Evolutionary conservation across 1,284 basidiomycete genomes (phyloP), one percentile per base, ranked within the genome.

Genomic region (Microbotryum silenes-acaulis): DNA sequence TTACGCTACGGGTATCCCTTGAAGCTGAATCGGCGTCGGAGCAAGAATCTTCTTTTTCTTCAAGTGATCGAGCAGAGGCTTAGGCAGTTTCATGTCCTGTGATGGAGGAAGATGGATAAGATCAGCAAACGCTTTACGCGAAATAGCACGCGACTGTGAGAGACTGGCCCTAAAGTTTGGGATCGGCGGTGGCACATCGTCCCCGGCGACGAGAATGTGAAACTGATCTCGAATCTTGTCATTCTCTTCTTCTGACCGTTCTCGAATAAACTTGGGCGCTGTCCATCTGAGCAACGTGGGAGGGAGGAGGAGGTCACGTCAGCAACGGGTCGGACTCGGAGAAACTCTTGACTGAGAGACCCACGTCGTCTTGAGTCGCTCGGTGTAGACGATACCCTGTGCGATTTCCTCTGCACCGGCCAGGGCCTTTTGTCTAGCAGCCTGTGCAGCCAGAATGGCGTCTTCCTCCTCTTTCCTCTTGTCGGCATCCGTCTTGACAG

Each of bases 81-180:
- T 80, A 3, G 94, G 96, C 10, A 99, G 85, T 80, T 97, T 97
- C 96, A 99, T 99, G 75, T 98, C 96, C 85, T 91, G 65, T 25
- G 25, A 25, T 25, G 25, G 25, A 25, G 25, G 25, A 25, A 25
- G 25, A 25, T 25, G 6, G 6, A 20, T 6, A 16, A 21, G 6
- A n/a, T 23, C 42, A 51, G 29, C 2, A 1, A 46, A 18, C 25
- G 54, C 6, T 31, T n/a, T 45, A 2, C 29, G 18, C 8, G 3
- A 23, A 29, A 25, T 21, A 27, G 16, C 45, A 4, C 31, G n/a
- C 57, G 37, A 21, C 23, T 7, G 6, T 23, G 52, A 7, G 21
- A 14, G 29, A 74, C 83, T 68, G 73, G 89, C 89, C 48, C 81
- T 81, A 76, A 98, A 98, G 70, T 89, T 84, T 64, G 91, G 85